These are phyloP conservation scores for Tephrocybe sp. DNA, from an alignment of 768 basidiomycete species.

Conservation along the genomic window DNA sequence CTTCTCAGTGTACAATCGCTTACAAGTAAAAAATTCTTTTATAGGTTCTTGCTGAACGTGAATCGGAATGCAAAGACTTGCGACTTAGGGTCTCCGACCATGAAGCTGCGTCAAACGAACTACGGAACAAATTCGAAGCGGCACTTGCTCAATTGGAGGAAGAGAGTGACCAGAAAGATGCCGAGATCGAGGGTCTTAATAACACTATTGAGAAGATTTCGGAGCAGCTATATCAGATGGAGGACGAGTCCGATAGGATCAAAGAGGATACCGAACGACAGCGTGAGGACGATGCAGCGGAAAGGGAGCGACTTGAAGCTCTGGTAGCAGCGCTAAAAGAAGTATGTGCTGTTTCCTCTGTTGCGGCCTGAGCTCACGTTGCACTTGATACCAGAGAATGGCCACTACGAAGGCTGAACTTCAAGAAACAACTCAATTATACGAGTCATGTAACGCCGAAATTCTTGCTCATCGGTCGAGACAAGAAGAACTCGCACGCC, in stretches of 20 bases:
- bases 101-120: constrained; percentile 66
- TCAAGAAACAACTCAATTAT: constrained; percentile 60
- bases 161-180: constrained; percentile 78
- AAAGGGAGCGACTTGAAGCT: constrained; percentile 64
- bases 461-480: constrained; percentile 64
- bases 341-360: constrained; percentile 37
- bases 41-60: constrained; percentile 75
- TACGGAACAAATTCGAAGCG: constrained; percentile 72
- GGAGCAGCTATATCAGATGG: constrained; percentile 77
- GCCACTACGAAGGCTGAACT: constrained; percentile 60
- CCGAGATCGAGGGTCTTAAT: constrained; percentile 69
- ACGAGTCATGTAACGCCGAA: constrained; percentile 62
- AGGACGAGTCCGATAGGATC: constrained; percentile 80
- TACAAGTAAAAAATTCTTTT: background rate
- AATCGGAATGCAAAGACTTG: constrained; percentile 73
- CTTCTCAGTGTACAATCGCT: constrained; percentile 6
- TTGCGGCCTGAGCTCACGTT: background rate
- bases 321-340: constrained; percentile 78
- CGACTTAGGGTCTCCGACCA: constrained; percentile 73
- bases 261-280: constrained; percentile 67
- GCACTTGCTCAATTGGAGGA: constrained; percentile 73
- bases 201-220: constrained; percentile 78
- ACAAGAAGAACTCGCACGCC: constrained; percentile 74
- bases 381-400: constrained; percentile 54
- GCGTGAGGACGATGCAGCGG: constrained; percentile 72